Evolutionary conservation across 169 alveolate species (phyloP), one percentile per base, ranked within the genome.

Genomic region (Cryptosporidium meleagridis): DNA sequence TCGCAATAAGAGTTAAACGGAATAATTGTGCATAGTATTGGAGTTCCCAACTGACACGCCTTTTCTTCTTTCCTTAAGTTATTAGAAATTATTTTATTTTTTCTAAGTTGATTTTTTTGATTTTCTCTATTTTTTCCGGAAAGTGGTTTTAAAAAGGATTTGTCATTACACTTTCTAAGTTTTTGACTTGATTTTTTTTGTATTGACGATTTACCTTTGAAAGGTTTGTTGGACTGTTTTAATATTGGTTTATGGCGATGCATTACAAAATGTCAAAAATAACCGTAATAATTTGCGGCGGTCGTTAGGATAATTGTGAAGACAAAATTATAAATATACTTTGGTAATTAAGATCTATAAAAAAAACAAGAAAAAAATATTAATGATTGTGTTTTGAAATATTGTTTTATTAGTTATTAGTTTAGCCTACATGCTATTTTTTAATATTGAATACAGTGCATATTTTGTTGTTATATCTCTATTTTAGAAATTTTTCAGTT

Each of bases 181-280:
- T 35, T 53, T 7, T 73, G 44, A 53, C 23, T 8, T 45, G 67
- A 14, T 21, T 14, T 23, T 14, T 59, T 80, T 21, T 9, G 61
- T 45, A 31, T 80, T 14, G 72, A 61, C 26, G 73, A 44, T 67
- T 44, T 65, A 3, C 68, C 68, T 37, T 80, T 80, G 45, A 80
- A 80, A 8, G 89, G 89, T 29, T 80, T 80, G 62, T 80, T 80
- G 21, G 45, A 31, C 39, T 80, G 89, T 48, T 80, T 80, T 26
- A 80, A 31, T 6, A n/a, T 33, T 6, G 89, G 51, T 26, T 65
- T 80, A 41, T 80, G 89, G 29, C 68, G 65, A 59, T 80, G 80
- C 89, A 80, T 80, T 10, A 0, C n/a, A 26, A 51, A 80, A 45
- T 59, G 67, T 62, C 80, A 80, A 35, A 59, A 65, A 44, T 41